phyloP scores from a whole-genome alignment of 2,329 filamentous ascomycete species.

The Monilinia polystroma region DNA sequence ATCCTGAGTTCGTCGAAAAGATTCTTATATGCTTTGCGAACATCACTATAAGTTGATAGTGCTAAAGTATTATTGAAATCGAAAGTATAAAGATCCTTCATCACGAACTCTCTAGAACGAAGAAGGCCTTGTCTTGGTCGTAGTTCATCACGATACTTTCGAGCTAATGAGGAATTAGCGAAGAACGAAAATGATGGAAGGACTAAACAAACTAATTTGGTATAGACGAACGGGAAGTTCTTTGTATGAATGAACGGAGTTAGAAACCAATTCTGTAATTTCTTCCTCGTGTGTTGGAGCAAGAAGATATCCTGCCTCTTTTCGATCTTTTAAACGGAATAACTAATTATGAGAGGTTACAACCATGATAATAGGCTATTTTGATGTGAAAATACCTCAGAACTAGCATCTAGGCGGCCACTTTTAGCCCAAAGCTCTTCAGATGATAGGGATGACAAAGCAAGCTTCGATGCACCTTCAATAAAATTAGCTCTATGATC shows the following conservation, averaged over 20 bases:
- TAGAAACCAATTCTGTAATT: conserved; percentile 77
- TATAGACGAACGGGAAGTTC: conserved; percentile 84
- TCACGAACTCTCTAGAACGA: conserved; percentile 85
- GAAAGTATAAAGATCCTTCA: conserved; percentile 99
- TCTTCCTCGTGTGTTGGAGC: conserved; percentile 97
- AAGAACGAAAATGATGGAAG: neutral
- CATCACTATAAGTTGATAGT: conserved; percentile 73
- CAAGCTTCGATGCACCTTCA: conserved; percentile 72
- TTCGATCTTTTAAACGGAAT: conserved; percentile 78
- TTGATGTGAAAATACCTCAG: conserved; percentile 59
- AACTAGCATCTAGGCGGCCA: conserved; percentile 70
- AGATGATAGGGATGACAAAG: conserved; percentile 81
- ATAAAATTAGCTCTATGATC: conserved; percentile 1
- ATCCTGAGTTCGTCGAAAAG: conserved; percentile 83
- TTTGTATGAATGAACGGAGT: conserved; percentile 76
- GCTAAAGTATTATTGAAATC: conserved; percentile 68
- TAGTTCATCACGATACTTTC: conserved; percentile 93
- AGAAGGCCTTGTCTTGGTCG: conserved; percentile 85
- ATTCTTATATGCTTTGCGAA: conserved; percentile 69
- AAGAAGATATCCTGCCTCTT: conserved; percentile 70
- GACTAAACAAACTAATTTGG: conserved; percentile 68
- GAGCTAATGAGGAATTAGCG: conserved; percentile 49
- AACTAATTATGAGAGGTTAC: conserved; percentile 53
- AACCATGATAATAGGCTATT: neutral
- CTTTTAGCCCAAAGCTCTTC: conserved; percentile 80